A percentile compares a stretch with the other conserved stretches of the same genome.
phyloP scores from a whole-genome alignment of 1,284 basidiomycete species.

The Ceratobasidium sp. region DNA sequence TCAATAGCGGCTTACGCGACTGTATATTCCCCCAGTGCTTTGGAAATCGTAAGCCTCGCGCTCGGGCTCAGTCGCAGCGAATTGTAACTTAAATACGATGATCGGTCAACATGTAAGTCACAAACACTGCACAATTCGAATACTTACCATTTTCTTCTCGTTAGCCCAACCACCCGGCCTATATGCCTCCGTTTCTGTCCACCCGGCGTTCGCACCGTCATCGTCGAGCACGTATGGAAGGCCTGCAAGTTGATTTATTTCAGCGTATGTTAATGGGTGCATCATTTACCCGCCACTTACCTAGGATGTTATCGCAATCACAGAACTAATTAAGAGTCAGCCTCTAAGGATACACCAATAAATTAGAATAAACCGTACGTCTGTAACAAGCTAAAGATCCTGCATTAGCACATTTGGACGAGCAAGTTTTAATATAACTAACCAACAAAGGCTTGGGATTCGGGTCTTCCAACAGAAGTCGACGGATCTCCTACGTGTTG shows the following conservation, averaged over 20 bases:
- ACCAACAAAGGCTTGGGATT: background rate
- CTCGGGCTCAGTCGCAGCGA: background rate
- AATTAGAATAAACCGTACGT: background rate
- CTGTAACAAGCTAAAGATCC: background rate
- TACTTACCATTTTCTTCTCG: background rate
- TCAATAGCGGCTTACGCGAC: background rate
- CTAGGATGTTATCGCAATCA: background rate
- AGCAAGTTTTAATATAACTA: background rate
- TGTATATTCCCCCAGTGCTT: constrained; percentile 9
- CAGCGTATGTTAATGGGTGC: background rate
- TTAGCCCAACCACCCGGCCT: background rate
- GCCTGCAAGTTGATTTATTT: background rate
- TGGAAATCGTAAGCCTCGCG: background rate
- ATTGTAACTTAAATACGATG: background rate
- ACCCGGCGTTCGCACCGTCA: background rate
- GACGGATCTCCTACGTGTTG: background rate
- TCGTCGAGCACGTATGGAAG: background rate
- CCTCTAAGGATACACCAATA: background rate
- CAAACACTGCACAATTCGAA: background rate
- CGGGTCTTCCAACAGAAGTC: background rate
- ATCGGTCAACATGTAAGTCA: background rate
- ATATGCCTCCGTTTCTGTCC: background rate
- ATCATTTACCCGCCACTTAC: background rate
- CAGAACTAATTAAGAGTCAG: background rate
- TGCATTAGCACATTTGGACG: background rate